Percentiles rank a stretch among this genome's conserved stretches.
These are phyloP conservation scores for Phytophthora brassicae DNA, from an alignment of 352 stramenopile genomes.

Conservation along the genomic window DNA sequence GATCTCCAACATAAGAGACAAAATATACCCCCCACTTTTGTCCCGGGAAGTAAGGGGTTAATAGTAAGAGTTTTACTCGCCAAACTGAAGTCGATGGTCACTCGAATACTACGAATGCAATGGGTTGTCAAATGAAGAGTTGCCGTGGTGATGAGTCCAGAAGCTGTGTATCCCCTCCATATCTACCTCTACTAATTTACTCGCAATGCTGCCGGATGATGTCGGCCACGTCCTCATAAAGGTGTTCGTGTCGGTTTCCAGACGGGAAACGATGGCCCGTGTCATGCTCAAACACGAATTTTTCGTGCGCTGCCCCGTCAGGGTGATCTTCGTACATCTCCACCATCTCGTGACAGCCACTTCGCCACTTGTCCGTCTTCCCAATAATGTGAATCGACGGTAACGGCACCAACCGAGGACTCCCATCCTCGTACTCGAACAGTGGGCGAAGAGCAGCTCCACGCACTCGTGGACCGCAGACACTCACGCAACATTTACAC, in stretches of 20 bases:
- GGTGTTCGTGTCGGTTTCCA: slow-evolving; percentile 29
- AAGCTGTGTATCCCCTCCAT: too few species aligned
- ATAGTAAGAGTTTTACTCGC: too few species aligned
- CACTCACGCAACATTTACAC: slow-evolving; percentile 59
- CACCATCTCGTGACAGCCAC: slow-evolving; percentile 41
- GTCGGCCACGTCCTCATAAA: slow-evolving; percentile 35
- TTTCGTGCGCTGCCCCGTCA: slow-evolving; percentile 16
- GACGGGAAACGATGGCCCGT: slow-evolving; percentile 44
- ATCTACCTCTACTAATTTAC: slow-evolving; percentile 1
- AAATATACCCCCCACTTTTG: too few species aligned
- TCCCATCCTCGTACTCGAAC: slow-evolving; percentile 43
- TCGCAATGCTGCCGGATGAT: slow-evolving; percentile 34
- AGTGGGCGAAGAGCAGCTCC: slow-evolving; percentile 27
- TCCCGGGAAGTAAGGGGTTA: too few species aligned
- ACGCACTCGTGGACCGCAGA: slow-evolving; percentile 37
- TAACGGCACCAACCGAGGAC: slow-evolving; percentile 39
- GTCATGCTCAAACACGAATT: slow-evolving; percentile 48
- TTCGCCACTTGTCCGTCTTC: slow-evolving; percentile 53
- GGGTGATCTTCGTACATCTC: slow-evolving; percentile 41
- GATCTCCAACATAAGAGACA: too few species aligned
- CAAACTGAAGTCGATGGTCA: too few species aligned
- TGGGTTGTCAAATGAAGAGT: too few species aligned
- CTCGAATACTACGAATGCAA: too few species aligned
- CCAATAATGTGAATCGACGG: slow-evolving; percentile 69
- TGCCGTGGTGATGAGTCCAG: too few species aligned